Percentiles rank a stretch among this genome's conserved stretches.
Conservation (phyloP, 2,329 filamentous ascomycete genomes). For the Tolypocladium inflatum region DNA sequence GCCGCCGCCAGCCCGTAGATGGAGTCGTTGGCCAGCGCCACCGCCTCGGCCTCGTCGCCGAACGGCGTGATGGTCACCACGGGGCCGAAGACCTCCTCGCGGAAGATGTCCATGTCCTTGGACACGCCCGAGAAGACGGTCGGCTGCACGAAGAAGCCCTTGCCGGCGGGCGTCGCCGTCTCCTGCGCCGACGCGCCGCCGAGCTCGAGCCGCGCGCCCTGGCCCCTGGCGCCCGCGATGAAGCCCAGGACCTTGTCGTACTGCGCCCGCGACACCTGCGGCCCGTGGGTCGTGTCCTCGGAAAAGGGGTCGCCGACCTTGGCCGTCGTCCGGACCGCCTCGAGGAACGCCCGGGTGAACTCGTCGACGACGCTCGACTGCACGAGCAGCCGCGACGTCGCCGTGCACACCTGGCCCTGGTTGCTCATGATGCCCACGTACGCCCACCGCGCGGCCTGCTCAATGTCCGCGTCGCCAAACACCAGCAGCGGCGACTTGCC, state of each 20-base stretch:
- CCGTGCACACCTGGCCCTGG: constrained; percentile 56
- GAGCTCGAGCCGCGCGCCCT: constrained; percentile 57
- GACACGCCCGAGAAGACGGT: constrained; percentile 34
- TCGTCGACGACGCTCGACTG: constrained; percentile 51
- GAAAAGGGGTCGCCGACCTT: constrained; percentile 63
- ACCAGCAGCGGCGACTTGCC: constrained; percentile 57
- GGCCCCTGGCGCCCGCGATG: constrained; percentile 58
- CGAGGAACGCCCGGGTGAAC: constrained; percentile 54
- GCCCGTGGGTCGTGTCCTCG: constrained; percentile 62
- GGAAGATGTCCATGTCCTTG: constrained; percentile 31
- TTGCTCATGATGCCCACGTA: constrained; percentile 46
- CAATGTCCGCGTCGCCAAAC: constrained; percentile 56
- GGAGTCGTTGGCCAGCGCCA: constrained; percentile 37
- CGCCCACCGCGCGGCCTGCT: constrained; percentile 55
- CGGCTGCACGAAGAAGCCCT: constrained; percentile 36
- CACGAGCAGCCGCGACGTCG: constrained; percentile 55
- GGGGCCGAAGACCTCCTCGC: constrained; percentile 37
- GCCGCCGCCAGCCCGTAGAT: constrained; percentile 53
- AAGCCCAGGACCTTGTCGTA: constrained; percentile 62
- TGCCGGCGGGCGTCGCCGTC: constrained; percentile 17
- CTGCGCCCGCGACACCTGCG: constrained; percentile 62
- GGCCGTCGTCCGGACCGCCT: constrained; percentile 46
- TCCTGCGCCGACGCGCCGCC: constrained; percentile 46
- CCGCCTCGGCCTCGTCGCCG: constrained; percentile 30
- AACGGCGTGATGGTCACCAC: constrained; percentile 33